Conservation (phyloP, 2,329 filamentous ascomycete species). For the Biscogniauxia marginata region DNA sequence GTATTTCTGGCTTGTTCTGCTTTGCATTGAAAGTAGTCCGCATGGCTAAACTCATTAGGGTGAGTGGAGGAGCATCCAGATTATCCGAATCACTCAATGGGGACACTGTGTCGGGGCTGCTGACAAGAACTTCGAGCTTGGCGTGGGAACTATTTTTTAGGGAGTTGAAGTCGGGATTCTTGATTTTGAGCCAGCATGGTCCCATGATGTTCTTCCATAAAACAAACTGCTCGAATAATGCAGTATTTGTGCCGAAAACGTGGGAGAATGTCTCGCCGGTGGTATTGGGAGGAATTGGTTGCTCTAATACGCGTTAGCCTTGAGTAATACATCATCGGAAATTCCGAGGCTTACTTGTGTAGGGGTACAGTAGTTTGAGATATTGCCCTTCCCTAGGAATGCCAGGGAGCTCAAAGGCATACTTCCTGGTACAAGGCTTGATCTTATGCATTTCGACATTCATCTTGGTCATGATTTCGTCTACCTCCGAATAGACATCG, state of each 20-base stretch:
- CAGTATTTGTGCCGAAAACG: slow-evolving; percentile 90
- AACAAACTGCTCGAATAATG: slow-evolving; percentile 96
- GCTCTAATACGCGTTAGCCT: slow-evolving; percentile 46
- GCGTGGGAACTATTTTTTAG: slow-evolving; percentile 95
- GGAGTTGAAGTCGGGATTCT: slow-evolving; percentile 77
- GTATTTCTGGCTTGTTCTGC: slow-evolving; percentile 94
- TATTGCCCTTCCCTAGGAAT: slow-evolving; percentile 90
- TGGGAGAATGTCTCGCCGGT: slow-evolving; percentile 89
- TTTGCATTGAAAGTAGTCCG: slow-evolving; percentile 86
- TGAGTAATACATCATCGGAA: background rate
- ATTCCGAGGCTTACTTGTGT: slow-evolving; percentile 59
- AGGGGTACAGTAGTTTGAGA: slow-evolving; percentile 93
- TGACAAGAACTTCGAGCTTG: slow-evolving; percentile 85
- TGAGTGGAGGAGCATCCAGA: slow-evolving; percentile 80
- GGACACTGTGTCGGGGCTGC: slow-evolving; percentile 73
- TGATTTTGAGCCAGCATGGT: slow-evolving; percentile 93
- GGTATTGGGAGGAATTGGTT: slow-evolving; percentile 65
- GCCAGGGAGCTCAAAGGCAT: slow-evolving; percentile 87
- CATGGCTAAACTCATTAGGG: slow-evolving; percentile 91
- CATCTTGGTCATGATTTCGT: slow-evolving; percentile 81
- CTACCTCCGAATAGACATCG: slow-evolving; percentile 88
- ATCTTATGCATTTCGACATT: slow-evolving; percentile 90
- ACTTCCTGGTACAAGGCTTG: slow-evolving; percentile 85
- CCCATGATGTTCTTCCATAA: slow-evolving; percentile 99
- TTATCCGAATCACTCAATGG: slow-evolving; percentile 75